Base-by-base conservation (phyloP, 768 basidiomycete genomes). In the Mycena maculata region DNA sequence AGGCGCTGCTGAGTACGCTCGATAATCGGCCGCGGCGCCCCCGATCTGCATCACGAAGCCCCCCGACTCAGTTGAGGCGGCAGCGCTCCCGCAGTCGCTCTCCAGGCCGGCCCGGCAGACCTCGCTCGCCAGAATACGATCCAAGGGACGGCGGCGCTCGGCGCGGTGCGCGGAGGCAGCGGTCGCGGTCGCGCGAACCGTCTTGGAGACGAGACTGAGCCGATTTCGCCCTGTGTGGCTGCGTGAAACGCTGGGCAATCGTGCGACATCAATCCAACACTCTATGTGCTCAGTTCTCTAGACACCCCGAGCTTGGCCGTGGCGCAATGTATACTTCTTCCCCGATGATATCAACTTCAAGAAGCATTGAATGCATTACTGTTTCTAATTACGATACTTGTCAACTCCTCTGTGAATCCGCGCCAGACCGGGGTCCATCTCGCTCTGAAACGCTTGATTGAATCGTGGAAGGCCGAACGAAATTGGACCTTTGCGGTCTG, bases 1-100 rank as follows among this genome's bases (percentile, higher is more conserved):
- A 93, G 75, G 85, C 85, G n/a, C 72, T 93, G 60, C 76, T 93
- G 67, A 86, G 76, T 67, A 84, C 79, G 45, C 76, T 91, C 50
- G 84, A 82, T 41, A 78, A 76, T 9, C 47, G 55, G 30, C 56
- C 58, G 23, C 60, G 53, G 38, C 54, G 61, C 13, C 28, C 23
- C 16, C 38, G 66, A 50, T 31, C 57, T 38, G 41, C 36, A 41
- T 56, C 66, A 36, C 56, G 66, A 44, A 66, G 58, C 65, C 65
- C 58, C 9, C 64, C 58, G 20, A 50, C 22, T 25, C 50, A 56
- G 36, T 36, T 28, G 47, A 61, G 58, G 13, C 66, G 55, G 1
- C 53, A 60, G 23, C 70, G 69, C 41, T 63, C 62, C 5, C 63
- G 64, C 28, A 71, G 71, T 44, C 15, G 38, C 31, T 67, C 66